phyloP scores from a whole-genome alignment of 1,284 basidiomycete genomes.

The Vanrija sp. region DNA sequence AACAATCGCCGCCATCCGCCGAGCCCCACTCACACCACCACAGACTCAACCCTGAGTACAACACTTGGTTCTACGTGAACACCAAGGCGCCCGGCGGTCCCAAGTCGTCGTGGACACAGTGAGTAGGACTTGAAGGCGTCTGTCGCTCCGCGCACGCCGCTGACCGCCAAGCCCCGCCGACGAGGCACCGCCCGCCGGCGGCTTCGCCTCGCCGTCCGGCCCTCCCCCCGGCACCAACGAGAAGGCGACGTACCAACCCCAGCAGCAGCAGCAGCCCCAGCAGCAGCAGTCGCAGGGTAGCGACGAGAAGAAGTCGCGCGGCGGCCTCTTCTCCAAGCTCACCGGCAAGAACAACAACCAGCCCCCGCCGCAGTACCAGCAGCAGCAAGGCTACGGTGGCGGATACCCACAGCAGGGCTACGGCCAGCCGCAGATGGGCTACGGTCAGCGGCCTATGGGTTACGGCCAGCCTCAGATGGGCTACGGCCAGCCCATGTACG shows the following conservation, averaged over 20 bases:
- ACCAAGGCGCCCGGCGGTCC: slow-evolving; percentile 43
- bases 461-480: slow-evolving; percentile 23
- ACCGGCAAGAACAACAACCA: slow-evolving; percentile 22
- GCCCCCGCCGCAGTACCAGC: slow-evolving; percentile 14
- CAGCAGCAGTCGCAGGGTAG: neutral
- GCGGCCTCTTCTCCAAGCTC: slow-evolving; percentile 42
- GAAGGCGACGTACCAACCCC: slow-evolving; percentile 7
- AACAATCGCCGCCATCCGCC: neutral
- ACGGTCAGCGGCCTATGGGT: slow-evolving; percentile 7
- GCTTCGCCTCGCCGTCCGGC: slow-evolving; percentile 39
- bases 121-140: slow-evolving; percentile 7
- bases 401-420: slow-evolving; percentile 26
- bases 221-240: slow-evolving; percentile 32
- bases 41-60: slow-evolving; percentile 47
- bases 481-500: slow-evolving; percentile 7
- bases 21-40: neutral
- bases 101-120: slow-evolving; percentile 48
- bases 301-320: slow-evolving; percentile 19
- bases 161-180: slow-evolving; percentile 39
- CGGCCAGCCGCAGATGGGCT: slow-evolving; percentile 16
- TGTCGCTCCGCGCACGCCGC: neutral
- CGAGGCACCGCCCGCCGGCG: slow-evolving; percentile 15
- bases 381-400: slow-evolving; percentile 23
- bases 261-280: neutral
- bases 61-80: slow-evolving; percentile 51